These are phyloP conservation scores for Neonectria magnoliae DNA, from an alignment of 2,329 filamentous ascomycete genomes.

Conservation along the genomic window DNA sequence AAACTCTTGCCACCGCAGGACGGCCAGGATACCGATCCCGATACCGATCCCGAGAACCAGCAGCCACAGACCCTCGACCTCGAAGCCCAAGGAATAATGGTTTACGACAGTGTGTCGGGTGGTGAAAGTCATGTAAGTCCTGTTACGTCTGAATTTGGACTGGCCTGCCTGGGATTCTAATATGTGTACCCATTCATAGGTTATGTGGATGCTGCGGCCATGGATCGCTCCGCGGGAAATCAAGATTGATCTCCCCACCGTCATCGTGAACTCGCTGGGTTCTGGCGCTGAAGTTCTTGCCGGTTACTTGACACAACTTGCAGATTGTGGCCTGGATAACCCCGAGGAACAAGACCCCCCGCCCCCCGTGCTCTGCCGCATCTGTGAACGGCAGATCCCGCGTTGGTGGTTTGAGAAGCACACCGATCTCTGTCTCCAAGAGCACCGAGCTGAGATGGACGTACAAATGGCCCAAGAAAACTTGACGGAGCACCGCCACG, in stretches of 20 bases:
- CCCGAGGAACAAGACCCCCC: slow-evolving; percentile 82
- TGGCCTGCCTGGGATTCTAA: slow-evolving; percentile 37
- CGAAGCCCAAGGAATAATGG: slow-evolving; percentile 98
- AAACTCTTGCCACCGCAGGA: slow-evolving; percentile 64
- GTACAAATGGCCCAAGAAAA: slow-evolving; percentile 96
- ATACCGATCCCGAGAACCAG: slow-evolving; percentile 47
- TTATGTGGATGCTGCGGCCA: slow-evolving; percentile 99
- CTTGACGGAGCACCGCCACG: slow-evolving; percentile 89
- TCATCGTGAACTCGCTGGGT: slow-evolving; percentile 92
- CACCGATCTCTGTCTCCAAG: slow-evolving; percentile 93
- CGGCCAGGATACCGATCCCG: slow-evolving; percentile 47
- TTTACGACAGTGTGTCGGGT: slow-evolving; percentile 88
- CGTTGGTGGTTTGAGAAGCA: slow-evolving; percentile 99
- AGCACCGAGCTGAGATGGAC: slow-evolving; percentile 97
- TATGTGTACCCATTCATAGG: slow-evolving; percentile 61
- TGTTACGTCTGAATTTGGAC: neutral
- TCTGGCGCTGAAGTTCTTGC: slow-evolving; percentile 95
- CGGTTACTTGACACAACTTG: slow-evolving; percentile 88
- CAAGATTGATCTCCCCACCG: slow-evolving; percentile 89
- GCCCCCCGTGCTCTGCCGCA: slow-evolving; percentile 91
- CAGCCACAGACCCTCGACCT: slow-evolving; percentile 71
- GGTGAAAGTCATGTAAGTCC: slow-evolving; percentile 87
- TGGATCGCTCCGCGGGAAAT: slow-evolving; percentile 90
- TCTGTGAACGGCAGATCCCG: slow-evolving; percentile 95
- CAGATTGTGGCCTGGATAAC: slow-evolving; percentile 82